phyloP scores from a whole-genome alignment of 2,329 filamentous ascomycete species.

The Tympanopsis confertula region DNA sequence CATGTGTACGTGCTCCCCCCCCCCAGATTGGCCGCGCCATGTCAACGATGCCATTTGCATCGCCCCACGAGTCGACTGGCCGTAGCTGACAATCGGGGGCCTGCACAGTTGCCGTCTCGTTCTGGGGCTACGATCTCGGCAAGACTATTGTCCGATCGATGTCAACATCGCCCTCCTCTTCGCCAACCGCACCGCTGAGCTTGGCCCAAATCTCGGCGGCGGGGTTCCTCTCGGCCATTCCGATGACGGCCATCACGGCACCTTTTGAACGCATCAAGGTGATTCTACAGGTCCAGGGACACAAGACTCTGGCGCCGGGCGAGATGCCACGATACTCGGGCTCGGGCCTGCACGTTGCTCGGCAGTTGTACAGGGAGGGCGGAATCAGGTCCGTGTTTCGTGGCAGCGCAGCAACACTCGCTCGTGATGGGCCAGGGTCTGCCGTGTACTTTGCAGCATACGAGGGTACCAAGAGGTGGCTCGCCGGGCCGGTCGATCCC shows the following conservation, averaged over 20 bases:
- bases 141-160: constrained; percentile 70
- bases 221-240: constrained; percentile 94
- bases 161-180: constrained; percentile 41
- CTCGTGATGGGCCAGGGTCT: constrained; percentile 81
- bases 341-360: constrained; percentile 70
- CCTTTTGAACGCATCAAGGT: constrained; percentile 98
- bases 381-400: constrained; percentile 87
- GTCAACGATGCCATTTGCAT: no score
- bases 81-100: constrained; percentile 2
- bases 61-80: no score
- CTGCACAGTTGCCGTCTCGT: constrained; percentile 34
- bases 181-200: constrained; percentile 58
- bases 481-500: constrained; percentile 64
- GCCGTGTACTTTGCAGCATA: constrained; percentile 97
- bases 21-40: not conserved
- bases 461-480: constrained; percentile 82
- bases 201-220: constrained; percentile 83
- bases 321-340: constrained; percentile 88
- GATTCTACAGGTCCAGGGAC: constrained; percentile 91
- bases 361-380: constrained; percentile 83
- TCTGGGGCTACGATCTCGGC: constrained; percentile 89
- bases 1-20: constrained; percentile 68
- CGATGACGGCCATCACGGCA: constrained; percentile 96
- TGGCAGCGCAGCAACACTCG: constrained; percentile 79
- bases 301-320: constrained; percentile 72